Percentiles rank a stretch among this genome's conserved stretches.
Evolutionary conservation across 1,284 basidiomycete species (phyloP).

Genomic region (Puccinia brachypodii): DNA sequence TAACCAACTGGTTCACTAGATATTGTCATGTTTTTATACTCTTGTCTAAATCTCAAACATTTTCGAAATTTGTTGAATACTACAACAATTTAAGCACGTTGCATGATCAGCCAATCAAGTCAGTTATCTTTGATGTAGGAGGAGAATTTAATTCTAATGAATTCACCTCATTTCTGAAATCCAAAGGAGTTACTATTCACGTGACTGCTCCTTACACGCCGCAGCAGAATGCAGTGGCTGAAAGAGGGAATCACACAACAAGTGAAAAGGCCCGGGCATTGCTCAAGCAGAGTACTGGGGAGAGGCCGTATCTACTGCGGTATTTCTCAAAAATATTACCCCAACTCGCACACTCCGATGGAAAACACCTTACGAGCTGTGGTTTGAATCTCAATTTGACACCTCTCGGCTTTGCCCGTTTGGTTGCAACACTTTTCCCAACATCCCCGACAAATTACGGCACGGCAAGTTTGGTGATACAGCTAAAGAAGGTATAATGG

Average conservation of each 20-base stretch:
- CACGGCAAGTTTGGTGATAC: not conserved
- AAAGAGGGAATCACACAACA: constrained; percentile 11
- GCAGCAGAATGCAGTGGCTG: constrained; percentile 7
- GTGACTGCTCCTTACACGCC: constrained; percentile 12
- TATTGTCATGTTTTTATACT: not conserved
- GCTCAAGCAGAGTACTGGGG: not conserved
- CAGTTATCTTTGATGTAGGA: not conserved
- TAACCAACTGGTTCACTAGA: not conserved
- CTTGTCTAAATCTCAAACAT: constrained; percentile 4
- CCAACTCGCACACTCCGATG: not conserved
- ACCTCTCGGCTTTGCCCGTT: not conserved
- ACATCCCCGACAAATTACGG: not conserved
- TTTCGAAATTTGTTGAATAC: not conserved
- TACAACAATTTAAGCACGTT: not conserved
- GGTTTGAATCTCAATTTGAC: not conserved
- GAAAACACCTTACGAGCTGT: not conserved
- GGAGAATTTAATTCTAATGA: constrained; percentile 12
- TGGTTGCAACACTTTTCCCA: not conserved
- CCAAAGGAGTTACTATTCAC: constrained; percentile 6
- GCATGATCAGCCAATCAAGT: not conserved
- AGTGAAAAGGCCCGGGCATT: constrained; percentile 21
- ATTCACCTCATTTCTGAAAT: not conserved
- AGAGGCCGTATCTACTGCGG: not conserved
- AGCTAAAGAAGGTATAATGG: not conserved
- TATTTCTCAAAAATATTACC: not conserved